These are phyloP conservation scores for Microcyclospora pomicola DNA, from an alignment of 2,329 filamentous ascomycete species.

Conservation along the genomic window DNA sequence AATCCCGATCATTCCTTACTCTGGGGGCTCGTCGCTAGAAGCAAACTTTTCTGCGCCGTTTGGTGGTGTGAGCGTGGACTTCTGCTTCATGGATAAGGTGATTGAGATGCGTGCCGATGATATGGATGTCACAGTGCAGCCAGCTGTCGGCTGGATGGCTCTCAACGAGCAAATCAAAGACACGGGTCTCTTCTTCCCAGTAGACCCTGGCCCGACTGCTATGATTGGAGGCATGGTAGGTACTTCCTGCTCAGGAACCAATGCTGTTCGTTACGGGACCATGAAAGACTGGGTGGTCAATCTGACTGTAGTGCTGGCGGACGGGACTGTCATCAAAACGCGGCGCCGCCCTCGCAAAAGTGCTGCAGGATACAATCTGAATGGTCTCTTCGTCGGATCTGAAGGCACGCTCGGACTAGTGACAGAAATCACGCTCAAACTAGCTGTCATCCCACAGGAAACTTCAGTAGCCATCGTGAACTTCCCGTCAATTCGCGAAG, in stretches of 20 bases:
- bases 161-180: constrained; percentile 63
- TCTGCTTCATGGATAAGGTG: constrained; percentile 73
- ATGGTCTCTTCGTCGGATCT: constrained; percentile 63
- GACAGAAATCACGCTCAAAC: constrained; percentile 69
- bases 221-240: constrained; percentile 76
- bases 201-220: constrained; percentile 65
- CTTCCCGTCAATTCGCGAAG: constrained; percentile 64
- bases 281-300: constrained; percentile 87
- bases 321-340: constrained; percentile 69
- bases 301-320: constrained; percentile 64
- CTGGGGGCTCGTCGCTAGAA: constrained; percentile 74
- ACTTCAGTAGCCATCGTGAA: constrained; percentile 67
- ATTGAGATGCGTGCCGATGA: constrained; percentile 69
- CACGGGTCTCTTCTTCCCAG: constrained; percentile 74
- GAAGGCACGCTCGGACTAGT: constrained; percentile 72
- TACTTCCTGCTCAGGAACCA: constrained; percentile 60
- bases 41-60: constrained; percentile 80
- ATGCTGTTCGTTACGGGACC: constrained; percentile 57
- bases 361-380: constrained; percentile 72
- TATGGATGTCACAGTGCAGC: constrained; percentile 87
- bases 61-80: constrained; percentile 81
- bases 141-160: constrained; percentile 82
- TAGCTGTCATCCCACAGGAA: constrained; percentile 62
- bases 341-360: constrained; percentile 62
- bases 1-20: constrained; percentile 73